Percentiles rank a stretch among this genome's conserved stretches.
Conservation (phyloP, 2,329 filamentous ascomycete species). For the Fusarium algeriense region DNA sequence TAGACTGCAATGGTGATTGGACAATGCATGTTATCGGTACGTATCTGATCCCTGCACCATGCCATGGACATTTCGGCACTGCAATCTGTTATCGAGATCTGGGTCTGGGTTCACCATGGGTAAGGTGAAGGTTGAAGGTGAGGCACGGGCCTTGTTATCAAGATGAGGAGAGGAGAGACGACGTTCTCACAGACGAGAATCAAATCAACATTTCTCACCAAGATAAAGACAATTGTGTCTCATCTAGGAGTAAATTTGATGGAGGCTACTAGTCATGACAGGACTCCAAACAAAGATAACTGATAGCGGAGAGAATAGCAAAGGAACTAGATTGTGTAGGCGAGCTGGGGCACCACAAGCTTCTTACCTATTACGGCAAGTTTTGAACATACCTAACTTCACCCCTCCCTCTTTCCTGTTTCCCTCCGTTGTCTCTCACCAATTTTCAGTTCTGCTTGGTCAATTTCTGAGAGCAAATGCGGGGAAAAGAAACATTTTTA, state of each 20-base stretch:
- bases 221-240: background rate
- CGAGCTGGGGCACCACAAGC: slow-evolving; percentile 9
- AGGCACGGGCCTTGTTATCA: slow-evolving; percentile 5
- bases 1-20: slow-evolving; percentile 19
- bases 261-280: background rate
- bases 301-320: slow-evolving; percentile 9
- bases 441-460: slow-evolving; percentile 22
- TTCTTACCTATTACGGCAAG: slow-evolving; percentile 37
- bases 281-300: background rate
- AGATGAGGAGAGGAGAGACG: background rate
- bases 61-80: slow-evolving; percentile 17
- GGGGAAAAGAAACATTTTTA: slow-evolving; percentile 34
- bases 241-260: background rate
- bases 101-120: slow-evolving; percentile 4
- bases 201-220: background rate
- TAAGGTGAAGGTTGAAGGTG: background rate
- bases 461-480: slow-evolving; percentile 28
- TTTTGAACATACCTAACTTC: slow-evolving; percentile 26
- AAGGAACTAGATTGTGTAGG: slow-evolving; percentile 1
- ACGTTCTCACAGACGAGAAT: background rate
- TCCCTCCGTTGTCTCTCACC: slow-evolving; percentile 5
- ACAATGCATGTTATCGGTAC: slow-evolving; percentile 13
- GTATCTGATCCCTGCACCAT: slow-evolving; percentile 7
- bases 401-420: slow-evolving; percentile 40
- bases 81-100: slow-evolving; percentile 31